Conservation (phyloP, 768 basidiomycete species). For the Xerocomus spinulosus region DNA sequence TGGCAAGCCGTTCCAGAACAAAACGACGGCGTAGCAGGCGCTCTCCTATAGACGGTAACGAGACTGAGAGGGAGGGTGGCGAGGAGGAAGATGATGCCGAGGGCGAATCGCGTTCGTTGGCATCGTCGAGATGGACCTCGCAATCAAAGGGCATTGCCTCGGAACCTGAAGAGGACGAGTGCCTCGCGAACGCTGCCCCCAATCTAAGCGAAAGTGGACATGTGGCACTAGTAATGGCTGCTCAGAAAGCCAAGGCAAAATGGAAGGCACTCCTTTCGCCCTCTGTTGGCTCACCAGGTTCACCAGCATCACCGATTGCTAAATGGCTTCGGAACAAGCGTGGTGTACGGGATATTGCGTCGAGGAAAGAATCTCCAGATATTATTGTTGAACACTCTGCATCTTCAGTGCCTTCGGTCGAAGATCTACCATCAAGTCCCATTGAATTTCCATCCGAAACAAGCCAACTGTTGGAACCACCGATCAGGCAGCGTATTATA, state of each 20-base stretch:
- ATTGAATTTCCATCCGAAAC: constrained; percentile 12
- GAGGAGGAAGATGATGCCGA: constrained; percentile 38
- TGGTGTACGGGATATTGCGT: constrained; percentile 6
- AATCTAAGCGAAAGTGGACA: constrained; percentile 35
- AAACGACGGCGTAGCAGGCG: constrained; percentile 36
- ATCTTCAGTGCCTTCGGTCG: constrained; percentile 21
- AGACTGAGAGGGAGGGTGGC: constrained; percentile 36
- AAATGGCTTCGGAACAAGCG: constrained; percentile 31
- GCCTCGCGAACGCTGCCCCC: constrained; percentile 26
- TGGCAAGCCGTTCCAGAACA: constrained; percentile 51
- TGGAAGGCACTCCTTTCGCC: constrained; percentile 48
- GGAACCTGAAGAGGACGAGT: constrained; percentile 42
- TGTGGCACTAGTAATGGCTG: constrained; percentile 37
- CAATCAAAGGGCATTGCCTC: constrained; percentile 35
- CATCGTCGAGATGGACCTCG: constrained; percentile 47
- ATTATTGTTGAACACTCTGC: constrained; percentile 25
- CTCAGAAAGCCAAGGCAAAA: constrained; percentile 52
- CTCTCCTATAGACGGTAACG: constrained; percentile 36
- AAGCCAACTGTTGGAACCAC: constrained; percentile 16
- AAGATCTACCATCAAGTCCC: constrained; percentile 23
- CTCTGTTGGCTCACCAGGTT: constrained; percentile 25
- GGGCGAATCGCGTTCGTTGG: constrained; percentile 48
- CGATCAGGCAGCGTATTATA: constrained; percentile 16
- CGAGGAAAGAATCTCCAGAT: constrained; percentile 19
- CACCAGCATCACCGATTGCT: constrained; percentile 22